Evolutionary conservation across 139 green algal genomes (phyloP).

Genomic region (Chlamydomonas incerta): DNA sequence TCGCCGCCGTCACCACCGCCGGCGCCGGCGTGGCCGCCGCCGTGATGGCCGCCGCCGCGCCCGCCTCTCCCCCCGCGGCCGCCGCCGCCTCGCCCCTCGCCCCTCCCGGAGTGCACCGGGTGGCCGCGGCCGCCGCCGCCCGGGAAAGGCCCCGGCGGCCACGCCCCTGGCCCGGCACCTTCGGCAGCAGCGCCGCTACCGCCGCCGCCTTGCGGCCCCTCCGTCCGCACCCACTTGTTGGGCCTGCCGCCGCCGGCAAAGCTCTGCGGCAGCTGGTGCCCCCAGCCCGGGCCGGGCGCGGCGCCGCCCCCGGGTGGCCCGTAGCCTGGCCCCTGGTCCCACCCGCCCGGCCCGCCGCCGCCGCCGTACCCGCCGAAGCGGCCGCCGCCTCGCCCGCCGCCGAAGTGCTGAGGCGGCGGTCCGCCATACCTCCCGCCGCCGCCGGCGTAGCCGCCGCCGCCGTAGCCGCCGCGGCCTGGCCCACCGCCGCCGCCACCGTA

Average conservation of each 20-base stretch:
- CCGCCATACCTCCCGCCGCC: neutral
- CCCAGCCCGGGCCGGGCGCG: neutral
- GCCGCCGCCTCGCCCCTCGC: neutral
- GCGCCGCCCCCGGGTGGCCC: neutral
- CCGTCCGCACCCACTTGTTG: constrained; percentile 30
- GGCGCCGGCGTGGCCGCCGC: neutral
- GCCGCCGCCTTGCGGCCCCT: neutral
- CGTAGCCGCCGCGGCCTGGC: neutral
- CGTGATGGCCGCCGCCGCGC: neutral
- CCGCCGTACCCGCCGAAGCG: neutral
- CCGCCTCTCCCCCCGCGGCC: no score
- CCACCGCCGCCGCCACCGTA: no score
- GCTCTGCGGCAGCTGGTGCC: no score
- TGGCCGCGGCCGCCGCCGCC: neutral
- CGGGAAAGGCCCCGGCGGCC: no score
- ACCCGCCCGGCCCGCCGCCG: no score
- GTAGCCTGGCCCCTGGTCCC: neutral
- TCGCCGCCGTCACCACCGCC: constrained; percentile 16
- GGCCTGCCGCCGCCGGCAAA: neutral
- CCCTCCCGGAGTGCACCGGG: neutral
- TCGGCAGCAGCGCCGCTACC: no score
- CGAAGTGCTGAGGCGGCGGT: neutral
- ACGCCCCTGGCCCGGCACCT: no score
- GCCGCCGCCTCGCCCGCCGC: neutral
- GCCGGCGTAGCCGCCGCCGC: neutral